Percentiles rank a stretch among this genome's conserved stretches.
phyloP scores from a whole-genome alignment of 2,329 filamentous ascomycete species.

The Curvularia spicifera region DNA sequence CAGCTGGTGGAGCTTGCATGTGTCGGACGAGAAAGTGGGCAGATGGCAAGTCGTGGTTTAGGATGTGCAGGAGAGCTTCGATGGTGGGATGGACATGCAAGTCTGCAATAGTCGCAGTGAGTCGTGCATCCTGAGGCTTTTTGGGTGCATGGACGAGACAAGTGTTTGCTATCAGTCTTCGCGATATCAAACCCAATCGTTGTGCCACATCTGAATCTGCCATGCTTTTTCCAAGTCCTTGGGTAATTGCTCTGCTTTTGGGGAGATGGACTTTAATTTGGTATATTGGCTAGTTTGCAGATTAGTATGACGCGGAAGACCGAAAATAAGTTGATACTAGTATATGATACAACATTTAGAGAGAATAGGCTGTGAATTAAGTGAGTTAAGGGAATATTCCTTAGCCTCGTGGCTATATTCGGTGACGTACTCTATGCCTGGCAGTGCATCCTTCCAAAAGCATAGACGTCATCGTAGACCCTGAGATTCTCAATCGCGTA shows the following conservation, averaged over 20 bases:
- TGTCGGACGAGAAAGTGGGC: constrained; percentile 62
- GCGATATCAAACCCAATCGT: constrained; percentile 16
- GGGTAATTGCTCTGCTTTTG: background rate
- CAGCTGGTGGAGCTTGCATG: constrained; percentile 58
- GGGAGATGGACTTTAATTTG: background rate
- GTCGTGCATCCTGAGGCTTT: constrained; percentile 16
- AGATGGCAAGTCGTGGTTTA: constrained; percentile 58
- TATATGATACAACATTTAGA: background rate
- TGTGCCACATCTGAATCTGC: constrained; percentile 1
- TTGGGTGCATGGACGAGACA: constrained; percentile 22
- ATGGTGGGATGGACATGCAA: constrained; percentile 56
- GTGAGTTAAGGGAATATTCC: background rate
- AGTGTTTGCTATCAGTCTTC: constrained; percentile 22
- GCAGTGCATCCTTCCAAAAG: background rate
- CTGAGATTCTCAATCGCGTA: constrained; percentile 6
- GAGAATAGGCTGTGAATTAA: no score
- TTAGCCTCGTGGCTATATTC: constrained; percentile 6
- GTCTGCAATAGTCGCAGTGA: constrained; percentile 32
- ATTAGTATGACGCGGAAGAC: no score
- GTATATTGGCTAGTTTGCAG: background rate
- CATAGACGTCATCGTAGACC: constrained; percentile 35
- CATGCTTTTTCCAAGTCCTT: background rate
- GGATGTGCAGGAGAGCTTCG: constrained; percentile 59
- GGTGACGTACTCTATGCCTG: constrained; percentile 15
- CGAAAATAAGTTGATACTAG: background rate